phyloP scores from a whole-genome alignment of 2,329 filamentous ascomycete species.

The Fonsecaea nubica region DNA sequence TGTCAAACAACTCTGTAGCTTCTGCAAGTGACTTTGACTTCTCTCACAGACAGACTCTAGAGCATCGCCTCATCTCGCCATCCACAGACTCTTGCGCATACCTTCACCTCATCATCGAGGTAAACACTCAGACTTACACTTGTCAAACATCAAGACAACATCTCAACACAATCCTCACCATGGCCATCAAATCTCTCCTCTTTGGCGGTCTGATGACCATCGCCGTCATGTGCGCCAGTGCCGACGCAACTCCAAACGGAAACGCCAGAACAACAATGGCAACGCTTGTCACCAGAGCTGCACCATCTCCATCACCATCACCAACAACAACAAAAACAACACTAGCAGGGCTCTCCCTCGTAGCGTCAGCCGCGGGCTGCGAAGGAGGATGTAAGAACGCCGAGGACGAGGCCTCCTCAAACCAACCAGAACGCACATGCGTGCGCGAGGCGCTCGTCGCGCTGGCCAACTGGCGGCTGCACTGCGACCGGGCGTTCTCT shows the following conservation, averaged over 20 bases:
- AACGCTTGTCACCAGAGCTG: background rate
- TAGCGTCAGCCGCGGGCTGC: background rate
- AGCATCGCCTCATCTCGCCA: background rate
- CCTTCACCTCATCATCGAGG: background rate
- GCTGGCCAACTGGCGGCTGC: slow-evolving; percentile 3
- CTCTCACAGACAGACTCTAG: background rate
- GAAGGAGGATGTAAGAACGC: background rate
- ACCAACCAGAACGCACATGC: background rate
- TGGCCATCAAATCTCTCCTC: background rate
- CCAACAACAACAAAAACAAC: no score
- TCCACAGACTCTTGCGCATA: no score
- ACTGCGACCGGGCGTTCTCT: background rate
- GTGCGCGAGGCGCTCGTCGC: slow-evolving; percentile 9
- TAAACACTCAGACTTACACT: background rate
- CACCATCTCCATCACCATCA: background rate
- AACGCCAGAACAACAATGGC: background rate
- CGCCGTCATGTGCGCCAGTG: background rate
- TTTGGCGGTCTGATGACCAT: background rate
- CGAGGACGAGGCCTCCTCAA: background rate
- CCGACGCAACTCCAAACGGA: background rate
- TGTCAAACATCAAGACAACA: background rate
- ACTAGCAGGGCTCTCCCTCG: background rate
- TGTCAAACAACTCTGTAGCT: background rate
- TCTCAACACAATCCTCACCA: background rate
- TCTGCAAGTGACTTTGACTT: background rate